phyloP scores from a whole-genome alignment of 768 basidiomycete species.

The Suillus fuscotomentosus region DNA sequence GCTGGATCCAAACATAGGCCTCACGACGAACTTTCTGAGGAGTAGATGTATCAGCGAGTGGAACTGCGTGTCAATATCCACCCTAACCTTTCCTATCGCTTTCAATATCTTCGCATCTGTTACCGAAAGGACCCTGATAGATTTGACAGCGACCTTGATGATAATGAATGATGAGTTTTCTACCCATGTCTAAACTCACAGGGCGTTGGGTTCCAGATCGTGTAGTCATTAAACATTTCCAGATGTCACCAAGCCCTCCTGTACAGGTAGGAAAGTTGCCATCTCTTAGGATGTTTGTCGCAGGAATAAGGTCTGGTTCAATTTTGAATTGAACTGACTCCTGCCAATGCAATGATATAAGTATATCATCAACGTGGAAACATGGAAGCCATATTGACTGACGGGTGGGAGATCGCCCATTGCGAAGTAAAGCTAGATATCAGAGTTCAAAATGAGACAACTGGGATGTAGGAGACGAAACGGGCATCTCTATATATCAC shows the following conservation, averaged over 20 bases:
- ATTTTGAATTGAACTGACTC: not conserved
- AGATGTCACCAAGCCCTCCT: constrained; percentile 7
- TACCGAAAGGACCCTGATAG: not conserved
- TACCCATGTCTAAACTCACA: not conserved
- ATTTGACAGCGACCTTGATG: constrained; percentile 10
- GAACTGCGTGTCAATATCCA: not conserved
- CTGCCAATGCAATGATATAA: not conserved
- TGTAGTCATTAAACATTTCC: constrained; percentile 6
- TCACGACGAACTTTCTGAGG: constrained; percentile 27
- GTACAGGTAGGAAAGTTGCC: not conserved
- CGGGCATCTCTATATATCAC: not conserved
- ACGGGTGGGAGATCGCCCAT: not conserved
- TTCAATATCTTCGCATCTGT: not conserved
- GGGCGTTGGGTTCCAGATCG: not conserved
- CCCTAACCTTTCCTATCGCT: not conserved
- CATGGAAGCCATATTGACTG: not conserved
- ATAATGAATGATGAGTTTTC: not conserved
- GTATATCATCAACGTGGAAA: not conserved
- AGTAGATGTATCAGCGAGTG: not conserved
- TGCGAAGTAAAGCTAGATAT: not conserved
- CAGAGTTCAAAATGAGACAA: not conserved
- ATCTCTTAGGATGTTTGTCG: not conserved
- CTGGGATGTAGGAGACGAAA: not conserved
- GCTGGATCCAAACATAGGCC: constrained; percentile 30
- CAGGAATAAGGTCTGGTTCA: not conserved